These are phyloP conservation scores for Teratosphaeria epicoccoides DNA, from an alignment of 2,329 filamentous ascomycete species.

Conservation along the genomic window DNA sequence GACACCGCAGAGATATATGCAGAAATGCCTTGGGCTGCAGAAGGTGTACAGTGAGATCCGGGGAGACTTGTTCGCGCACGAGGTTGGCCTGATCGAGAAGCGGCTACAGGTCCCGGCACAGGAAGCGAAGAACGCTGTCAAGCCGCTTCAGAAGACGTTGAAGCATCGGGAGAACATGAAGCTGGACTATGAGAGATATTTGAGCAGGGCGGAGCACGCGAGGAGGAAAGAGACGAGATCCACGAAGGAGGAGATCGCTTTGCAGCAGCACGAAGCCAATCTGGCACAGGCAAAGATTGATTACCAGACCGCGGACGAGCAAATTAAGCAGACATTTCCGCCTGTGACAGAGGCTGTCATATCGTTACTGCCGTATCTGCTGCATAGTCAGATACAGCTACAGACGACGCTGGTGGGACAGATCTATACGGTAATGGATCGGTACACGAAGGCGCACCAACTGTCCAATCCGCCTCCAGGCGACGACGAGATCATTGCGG, in stretches of 20 bases:
- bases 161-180: conserved; percentile 76
- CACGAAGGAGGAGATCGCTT: conserved; percentile 60
- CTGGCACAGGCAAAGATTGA: conserved; percentile 54
- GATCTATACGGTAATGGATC: conserved; percentile 66
- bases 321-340: conserved; percentile 61
- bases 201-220: conserved; percentile 58
- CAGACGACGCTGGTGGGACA: conserved; percentile 69
- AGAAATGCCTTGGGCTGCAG: conserved; percentile 54
- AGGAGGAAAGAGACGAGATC: conserved; percentile 59
- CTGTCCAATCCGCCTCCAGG: conserved; percentile 63
- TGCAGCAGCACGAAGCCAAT: conserved; percentile 63
- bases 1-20: conserved; percentile 53
- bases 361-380: conserved; percentile 60
- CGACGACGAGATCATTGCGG: conserved; percentile 58
- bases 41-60: conserved; percentile 61
- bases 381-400: conserved; percentile 60
- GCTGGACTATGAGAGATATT: conserved; percentile 70
- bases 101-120: conserved; percentile 60
- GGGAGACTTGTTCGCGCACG: conserved; percentile 54
- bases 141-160: conserved; percentile 68
- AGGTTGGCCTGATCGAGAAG: conserved; percentile 59
- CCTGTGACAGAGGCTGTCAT: conserved; percentile 60
- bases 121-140: conserved; percentile 57
- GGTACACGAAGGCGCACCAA: conserved; percentile 57
- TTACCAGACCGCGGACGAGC: conserved; percentile 64